phyloP scores from a whole-genome alignment of 2,329 filamentous ascomycete genomes.

The Aspergillus sp. region DNA sequence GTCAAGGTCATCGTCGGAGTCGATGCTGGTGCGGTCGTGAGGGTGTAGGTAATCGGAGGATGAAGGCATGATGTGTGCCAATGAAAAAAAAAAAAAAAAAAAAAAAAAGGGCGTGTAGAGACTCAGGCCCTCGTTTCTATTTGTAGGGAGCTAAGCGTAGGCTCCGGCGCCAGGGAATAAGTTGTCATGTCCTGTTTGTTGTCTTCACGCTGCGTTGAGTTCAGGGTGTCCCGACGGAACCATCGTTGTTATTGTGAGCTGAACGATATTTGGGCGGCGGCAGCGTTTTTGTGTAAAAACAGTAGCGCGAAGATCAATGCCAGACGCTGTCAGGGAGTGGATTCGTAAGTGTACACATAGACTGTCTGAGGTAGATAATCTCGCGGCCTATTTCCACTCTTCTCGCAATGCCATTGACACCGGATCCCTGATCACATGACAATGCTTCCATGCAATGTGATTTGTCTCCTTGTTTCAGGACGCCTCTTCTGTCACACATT shows the following conservation, averaged over 20 bases:
- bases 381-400: slow-evolving; percentile 25
- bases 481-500: neutral
- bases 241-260: slow-evolving; percentile 22
- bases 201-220: slow-evolving; percentile 24
- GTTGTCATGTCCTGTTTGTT: slow-evolving; percentile 27
- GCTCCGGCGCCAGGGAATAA: slow-evolving; percentile 23
- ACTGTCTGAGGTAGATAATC: slow-evolving; percentile 16
- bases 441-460: neutral
- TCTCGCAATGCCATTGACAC: neutral
- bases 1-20: slow-evolving; percentile 51
- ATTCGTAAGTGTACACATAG: slow-evolving; percentile 9
- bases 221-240: slow-evolving; percentile 21
- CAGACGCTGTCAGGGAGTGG: neutral
- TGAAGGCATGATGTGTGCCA: slow-evolving; percentile 37
- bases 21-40: slow-evolving; percentile 38
- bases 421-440: slow-evolving; percentile 28
- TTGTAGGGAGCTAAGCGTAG: slow-evolving; percentile 25
- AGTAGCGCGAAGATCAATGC: neutral
- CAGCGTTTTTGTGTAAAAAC: neutral
- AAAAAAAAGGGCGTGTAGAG: slow-evolving; percentile 1
- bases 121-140: slow-evolving; percentile 10
- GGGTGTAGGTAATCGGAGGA: slow-evolving; percentile 43
- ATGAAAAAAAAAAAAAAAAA: neutral
- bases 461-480: slow-evolving; percentile 13
- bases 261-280: neutral